Evolutionary conservation across 140 eudicot species (phyloP), one percentile per base, ranked within the genome.

Genomic region (Senecio squalidus): DNA sequence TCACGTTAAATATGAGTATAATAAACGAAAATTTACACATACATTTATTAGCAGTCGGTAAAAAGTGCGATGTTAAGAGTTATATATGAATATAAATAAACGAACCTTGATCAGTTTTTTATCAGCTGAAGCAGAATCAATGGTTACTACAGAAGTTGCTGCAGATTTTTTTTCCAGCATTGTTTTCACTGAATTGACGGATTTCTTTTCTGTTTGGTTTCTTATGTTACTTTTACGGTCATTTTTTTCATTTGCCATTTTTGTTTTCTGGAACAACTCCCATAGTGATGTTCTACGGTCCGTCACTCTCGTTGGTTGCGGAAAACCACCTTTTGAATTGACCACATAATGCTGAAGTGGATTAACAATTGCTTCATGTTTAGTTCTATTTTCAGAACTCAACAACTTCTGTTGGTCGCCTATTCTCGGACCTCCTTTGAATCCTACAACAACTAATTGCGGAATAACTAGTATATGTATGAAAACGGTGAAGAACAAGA

Each of bases 251-350:
- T 70, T 84, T 36, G 70, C 46, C 61, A 39, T 66, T 74, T 72
- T 82, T 13, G 85, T 77, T 76, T 66, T 85, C 78, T 89, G 86
- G 65, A 89, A 85, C 24, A 89, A 74, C 68, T 89, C 97, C 9
- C 73, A 71, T 11, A 89, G 89, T 21, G 95, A 85, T 41, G 78
- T 62, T 78, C 95, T 79, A 5, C 64, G 57, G 45, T 75, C 79
- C 60, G 72, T 80, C 63, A 58, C 64, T 13, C 60, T 43, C 7
- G 36, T 39, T 44, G 79, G 64, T 20, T 82, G 84, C n/a, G 75
- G 87, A 9, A 24, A 11, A 22, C 56, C 23, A 49, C 1, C 31
- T 4, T 49, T 75, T 53, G 89, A 75, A 25, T 86, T 86, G 1
- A 83, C 62, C 20, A 77, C 70, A 55, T 70, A 80, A 26, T 69